phyloP scores from a whole-genome alignment of 1,139 yeast genomes.

The Yamadazyma taylorii region DNA sequence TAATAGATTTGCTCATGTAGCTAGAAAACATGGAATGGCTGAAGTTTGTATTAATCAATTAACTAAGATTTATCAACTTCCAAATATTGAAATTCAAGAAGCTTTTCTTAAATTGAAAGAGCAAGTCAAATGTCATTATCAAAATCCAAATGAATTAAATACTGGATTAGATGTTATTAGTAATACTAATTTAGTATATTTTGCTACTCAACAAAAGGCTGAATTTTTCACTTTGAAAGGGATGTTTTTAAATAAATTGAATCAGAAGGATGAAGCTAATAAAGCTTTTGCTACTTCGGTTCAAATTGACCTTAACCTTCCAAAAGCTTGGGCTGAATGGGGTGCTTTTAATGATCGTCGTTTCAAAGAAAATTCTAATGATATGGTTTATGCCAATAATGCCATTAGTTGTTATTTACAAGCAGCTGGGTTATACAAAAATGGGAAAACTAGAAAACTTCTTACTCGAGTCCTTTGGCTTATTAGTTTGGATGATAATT shows the following conservation, averaged over 20 bases:
- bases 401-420: constrained; percentile 95
- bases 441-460: constrained; percentile 83
- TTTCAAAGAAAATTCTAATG: constrained; percentile 80
- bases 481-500: constrained; percentile 83
- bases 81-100: constrained; percentile 97
- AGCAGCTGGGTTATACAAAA: constrained; percentile 95
- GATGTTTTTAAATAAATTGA: constrained; percentile 90
- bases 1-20: constrained; percentile 97
- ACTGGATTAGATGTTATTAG: constrained; percentile 97
- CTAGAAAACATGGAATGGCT: constrained; percentile 94
- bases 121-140: constrained; percentile 97
- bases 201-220: constrained; percentile 96
- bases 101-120: constrained; percentile 94
- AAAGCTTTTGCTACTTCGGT: constrained; percentile 98
- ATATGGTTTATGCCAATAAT: constrained; percentile 84
- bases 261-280: constrained; percentile 91
- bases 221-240: constrained; percentile 97
- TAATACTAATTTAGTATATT: constrained; percentile 91
- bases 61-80: constrained; percentile 91
- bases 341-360: constrained; percentile 91
- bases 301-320: constrained; percentile 87
- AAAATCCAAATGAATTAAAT: constrained; percentile 78
- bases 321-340: constrained; percentile 99
- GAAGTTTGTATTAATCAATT: constrained; percentile 94
- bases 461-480: constrained; percentile 93